A percentile compares a stretch with the other conserved stretches of the same genome.
Conservation (phyloP, 108 stramenopile genomes). For the Nitzschia sp. region DNA sequence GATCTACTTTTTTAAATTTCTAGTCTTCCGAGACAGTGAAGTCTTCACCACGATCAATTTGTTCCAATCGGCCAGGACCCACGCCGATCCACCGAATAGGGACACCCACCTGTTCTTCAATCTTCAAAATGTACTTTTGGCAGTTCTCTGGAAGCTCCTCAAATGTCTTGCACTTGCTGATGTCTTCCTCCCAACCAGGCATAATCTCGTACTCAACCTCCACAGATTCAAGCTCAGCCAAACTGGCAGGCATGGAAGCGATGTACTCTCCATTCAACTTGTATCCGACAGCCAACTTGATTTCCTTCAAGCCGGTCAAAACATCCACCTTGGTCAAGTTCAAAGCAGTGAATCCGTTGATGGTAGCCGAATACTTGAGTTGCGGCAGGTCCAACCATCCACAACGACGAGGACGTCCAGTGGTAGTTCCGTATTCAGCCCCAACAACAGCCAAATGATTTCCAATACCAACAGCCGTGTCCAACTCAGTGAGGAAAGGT, state of each 20-base stretch:
- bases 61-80: constrained; percentile 91
- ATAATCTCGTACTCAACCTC: constrained; percentile 94
- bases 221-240: constrained; percentile 77
- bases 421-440: constrained; percentile 97
- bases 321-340: constrained; percentile 99
- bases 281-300: constrained; percentile 87
- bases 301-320: constrained; percentile 85
- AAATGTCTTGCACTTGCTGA: constrained; percentile 78
- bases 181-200: constrained; percentile 96
- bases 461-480: constrained; percentile 67
- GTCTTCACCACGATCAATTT: constrained; percentile 86
- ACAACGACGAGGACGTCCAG: constrained; percentile 89
- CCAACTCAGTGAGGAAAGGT: constrained; percentile 97
- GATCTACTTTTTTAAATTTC: background rate
- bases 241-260: constrained; percentile 88
- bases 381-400: constrained; percentile 99
- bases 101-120: constrained; percentile 91
- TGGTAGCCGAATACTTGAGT: constrained; percentile 88
- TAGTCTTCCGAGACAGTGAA: constrained; percentile 43
- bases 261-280: constrained; percentile 85
- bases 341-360: constrained; percentile 95
- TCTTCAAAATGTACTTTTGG: constrained; percentile 87
- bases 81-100: constrained; percentile 98
- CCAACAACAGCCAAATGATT: constrained; percentile 85
- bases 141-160: constrained; percentile 94